Conservation (phyloP, 2,329 filamentous ascomycete species). For the Alternaria burnsii region DNA sequence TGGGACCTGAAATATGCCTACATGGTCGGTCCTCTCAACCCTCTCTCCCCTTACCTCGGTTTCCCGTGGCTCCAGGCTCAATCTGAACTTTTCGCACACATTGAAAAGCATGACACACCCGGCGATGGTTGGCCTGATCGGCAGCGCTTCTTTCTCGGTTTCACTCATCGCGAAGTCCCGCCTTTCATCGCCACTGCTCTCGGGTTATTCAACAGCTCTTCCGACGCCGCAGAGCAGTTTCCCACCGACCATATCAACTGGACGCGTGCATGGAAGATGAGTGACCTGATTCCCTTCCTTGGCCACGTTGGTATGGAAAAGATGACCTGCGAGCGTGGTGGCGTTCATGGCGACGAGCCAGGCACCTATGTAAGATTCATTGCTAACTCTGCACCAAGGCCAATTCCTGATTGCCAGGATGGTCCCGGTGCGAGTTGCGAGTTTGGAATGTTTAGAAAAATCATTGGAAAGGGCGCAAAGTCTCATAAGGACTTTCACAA, state of each 20-base stretch:
- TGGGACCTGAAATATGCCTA: conserved; percentile 70
- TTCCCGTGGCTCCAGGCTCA: conserved; percentile 73
- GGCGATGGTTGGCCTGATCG: conserved; percentile 46
- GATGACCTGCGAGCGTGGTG: conserved; percentile 64
- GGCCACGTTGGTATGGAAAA: conserved; percentile 72
- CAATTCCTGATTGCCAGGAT: conserved; percentile 57
- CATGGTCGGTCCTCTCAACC: conserved; percentile 70
- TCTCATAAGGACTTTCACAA: conserved; percentile 40
- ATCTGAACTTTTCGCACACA: conserved; percentile 46
- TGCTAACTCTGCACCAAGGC: conserved; percentile 60
- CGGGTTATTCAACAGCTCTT: conserved; percentile 73
- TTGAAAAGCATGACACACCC: conserved; percentile 50
- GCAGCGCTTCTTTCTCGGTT: conserved; percentile 71
- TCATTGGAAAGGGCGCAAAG: conserved; percentile 53
- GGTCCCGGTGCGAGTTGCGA: conserved; percentile 61
- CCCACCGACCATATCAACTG: conserved; percentile 66
- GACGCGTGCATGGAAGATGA: conserved; percentile 69
- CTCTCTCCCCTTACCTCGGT: conserved; percentile 65
- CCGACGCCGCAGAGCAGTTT: conserved; percentile 69
- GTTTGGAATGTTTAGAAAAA: conserved; percentile 53
- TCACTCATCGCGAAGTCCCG: conserved; percentile 73
- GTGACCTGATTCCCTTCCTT: conserved; percentile 69
- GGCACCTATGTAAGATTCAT: conserved; percentile 63
- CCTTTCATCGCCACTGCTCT: conserved; percentile 72
- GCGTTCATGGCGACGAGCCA: conserved; percentile 54